These are phyloP conservation scores for Citrus trifoliata DNA, from an alignment of 345 rosid species.

Conservation along the genomic window DNA sequence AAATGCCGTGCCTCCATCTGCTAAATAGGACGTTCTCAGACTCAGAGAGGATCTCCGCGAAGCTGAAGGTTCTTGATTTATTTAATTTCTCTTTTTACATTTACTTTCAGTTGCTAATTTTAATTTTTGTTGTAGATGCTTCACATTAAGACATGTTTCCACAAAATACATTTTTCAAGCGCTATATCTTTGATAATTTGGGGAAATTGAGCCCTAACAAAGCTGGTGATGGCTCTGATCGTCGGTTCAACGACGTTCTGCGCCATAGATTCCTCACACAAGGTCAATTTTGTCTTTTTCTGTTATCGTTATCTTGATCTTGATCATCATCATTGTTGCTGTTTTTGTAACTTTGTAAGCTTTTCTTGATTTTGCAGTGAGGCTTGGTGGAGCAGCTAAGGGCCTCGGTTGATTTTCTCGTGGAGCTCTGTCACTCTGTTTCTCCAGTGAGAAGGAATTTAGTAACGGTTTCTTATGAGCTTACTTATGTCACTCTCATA, in stretches of 20 bases:
- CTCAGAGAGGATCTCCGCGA: too few relatives aligned
- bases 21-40: too few relatives aligned
- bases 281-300: conserved; percentile 32
- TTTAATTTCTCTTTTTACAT: too few relatives aligned
- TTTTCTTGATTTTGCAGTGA: conserved; percentile 37
- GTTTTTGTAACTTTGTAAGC: background rate
- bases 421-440: conserved; percentile 55
- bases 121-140: too few relatives aligned
- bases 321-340: background rate
- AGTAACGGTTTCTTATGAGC: background rate
- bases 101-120: too few relatives aligned
- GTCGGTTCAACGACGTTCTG: conserved; percentile 54
- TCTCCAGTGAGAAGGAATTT: conserved; percentile 37
- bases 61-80: too few relatives aligned
- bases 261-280: conserved; percentile 76
- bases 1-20: background rate
- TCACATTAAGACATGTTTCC: too few relatives aligned
- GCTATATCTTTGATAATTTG: too few relatives aligned
- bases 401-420: conserved; percentile 72
- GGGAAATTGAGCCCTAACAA: conserved; percentile 1
- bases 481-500: background rate
- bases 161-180: too few relatives aligned
- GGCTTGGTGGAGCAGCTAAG: conserved; percentile 58
- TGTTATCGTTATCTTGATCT: background rate
- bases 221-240: conserved; percentile 38